Percentiles rank a stretch among this genome's conserved stretches.
Conservation (phyloP, 805 yeast genomes). For the Starmerella vaccinii region DNA sequence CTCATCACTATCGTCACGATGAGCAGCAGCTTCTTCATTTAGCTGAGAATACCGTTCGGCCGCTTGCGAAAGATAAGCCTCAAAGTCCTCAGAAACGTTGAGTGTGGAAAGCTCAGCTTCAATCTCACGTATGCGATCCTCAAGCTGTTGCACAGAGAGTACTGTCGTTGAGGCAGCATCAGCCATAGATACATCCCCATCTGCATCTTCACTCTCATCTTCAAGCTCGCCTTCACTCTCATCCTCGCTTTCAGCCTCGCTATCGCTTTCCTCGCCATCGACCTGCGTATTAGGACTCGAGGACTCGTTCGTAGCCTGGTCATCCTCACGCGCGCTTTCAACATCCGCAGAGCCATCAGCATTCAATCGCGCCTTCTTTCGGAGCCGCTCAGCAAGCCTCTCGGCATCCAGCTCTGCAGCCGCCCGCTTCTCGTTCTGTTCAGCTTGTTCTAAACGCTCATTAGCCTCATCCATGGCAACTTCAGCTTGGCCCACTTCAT, state of each 20-base stretch:
- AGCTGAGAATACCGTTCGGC: slow-evolving; percentile 6
- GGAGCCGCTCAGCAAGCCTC: background rate
- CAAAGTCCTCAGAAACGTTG: slow-evolving; percentile 3
- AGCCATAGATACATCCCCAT: no score
- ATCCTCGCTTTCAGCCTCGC: slow-evolving; percentile 1
- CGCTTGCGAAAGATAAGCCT: background rate
- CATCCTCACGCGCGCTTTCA: background rate
- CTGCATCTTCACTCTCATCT: background rate
- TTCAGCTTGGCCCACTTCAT: slow-evolving; percentile 38
- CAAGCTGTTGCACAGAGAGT: background rate
- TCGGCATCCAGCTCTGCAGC: slow-evolving; percentile 13
- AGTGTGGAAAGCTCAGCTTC: background rate
- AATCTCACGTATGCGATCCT: slow-evolving; percentile 3
- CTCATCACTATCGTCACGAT: slow-evolving; percentile 11
- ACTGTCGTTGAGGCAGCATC: background rate
- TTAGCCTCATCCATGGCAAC: slow-evolving; percentile 12
- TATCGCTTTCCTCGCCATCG: background rate
- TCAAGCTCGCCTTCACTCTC: background rate
- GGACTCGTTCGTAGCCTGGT: no score
- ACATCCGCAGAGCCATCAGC: slow-evolving; percentile 2
- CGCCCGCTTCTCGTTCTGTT: slow-evolving; percentile 11
- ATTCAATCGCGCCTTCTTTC: background rate
- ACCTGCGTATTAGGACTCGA: background rate
- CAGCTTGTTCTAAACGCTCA: slow-evolving; percentile 15
- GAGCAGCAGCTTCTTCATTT: slow-evolving; percentile 9